These are phyloP conservation scores for Albugo candida DNA, from an alignment of 352 stramenopile species.

Conservation along the genomic window DNA sequence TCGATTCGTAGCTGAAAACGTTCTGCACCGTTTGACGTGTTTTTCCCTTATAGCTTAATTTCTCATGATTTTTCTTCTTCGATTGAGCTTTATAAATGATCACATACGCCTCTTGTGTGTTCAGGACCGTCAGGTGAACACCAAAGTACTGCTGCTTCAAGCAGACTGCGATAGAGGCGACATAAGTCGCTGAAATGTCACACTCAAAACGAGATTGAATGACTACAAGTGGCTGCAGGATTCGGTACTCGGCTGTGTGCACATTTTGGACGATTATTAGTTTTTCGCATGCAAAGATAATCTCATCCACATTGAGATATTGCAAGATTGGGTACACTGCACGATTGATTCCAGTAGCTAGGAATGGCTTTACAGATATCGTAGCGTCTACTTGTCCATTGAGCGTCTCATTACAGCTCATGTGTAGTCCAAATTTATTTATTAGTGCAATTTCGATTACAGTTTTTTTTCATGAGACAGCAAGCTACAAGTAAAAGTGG, in stretches of 20 bases:
- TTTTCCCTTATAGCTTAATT: not conserved
- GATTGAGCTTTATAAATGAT: not conserved
- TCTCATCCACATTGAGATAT: conserved; percentile 31
- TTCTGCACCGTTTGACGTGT: not conserved
- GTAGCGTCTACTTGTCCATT: no score
- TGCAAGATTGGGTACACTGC: conserved; percentile 8
- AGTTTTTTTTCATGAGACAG: no score
- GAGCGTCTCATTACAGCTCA: no score
- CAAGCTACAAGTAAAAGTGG: no score
- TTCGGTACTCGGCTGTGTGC: conserved; percentile 29
- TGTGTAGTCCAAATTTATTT: no score
- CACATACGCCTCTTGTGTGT: conserved; percentile 1
- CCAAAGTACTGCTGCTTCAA: conserved; percentile 27
- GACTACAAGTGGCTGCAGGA: conserved; percentile 15
- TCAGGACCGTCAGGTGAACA: conserved; percentile 22
- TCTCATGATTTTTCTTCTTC: not conserved
- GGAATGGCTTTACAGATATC: no score
- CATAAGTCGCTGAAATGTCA: conserved; percentile 14
- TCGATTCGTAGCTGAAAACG: conserved; percentile 22
- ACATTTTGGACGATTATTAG: conserved; percentile 46
- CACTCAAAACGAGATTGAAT: not conserved
- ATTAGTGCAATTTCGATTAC: no score
- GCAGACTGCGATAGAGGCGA: conserved; percentile 50
- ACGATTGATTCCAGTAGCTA: no score
- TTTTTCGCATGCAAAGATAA: conserved; percentile 43